Conservation (phyloP, 805 yeast genomes). For the Barnettozyma botsteinii region DNA sequence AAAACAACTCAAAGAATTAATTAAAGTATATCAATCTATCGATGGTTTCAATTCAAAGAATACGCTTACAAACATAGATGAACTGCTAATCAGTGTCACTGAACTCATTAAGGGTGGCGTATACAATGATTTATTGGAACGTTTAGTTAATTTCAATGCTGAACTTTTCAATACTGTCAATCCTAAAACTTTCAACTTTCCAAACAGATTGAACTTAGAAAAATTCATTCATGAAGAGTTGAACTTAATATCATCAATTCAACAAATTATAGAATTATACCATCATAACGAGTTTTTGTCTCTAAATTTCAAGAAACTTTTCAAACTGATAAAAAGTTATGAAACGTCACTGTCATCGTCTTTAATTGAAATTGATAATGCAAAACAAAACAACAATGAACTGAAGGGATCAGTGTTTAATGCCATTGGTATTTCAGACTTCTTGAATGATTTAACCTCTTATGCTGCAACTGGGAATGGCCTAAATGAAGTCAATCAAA, state of each 20-base stretch:
- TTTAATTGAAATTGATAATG: neutral
- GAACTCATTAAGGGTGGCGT: constrained; percentile 2
- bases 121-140: neutral
- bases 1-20: neutral
- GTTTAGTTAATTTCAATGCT: neutral
- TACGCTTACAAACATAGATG: neutral
- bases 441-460: neutral
- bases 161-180: neutral
- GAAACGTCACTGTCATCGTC: neutral
- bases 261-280: neutral
- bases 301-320: neutral
- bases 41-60: neutral
- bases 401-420: neutral
- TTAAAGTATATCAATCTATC: neutral
- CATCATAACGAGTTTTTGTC: neutral
- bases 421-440: too few relatives aligned
- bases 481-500: neutral
- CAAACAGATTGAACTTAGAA: constrained; percentile 1
- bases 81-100: neutral
- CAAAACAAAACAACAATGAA: neutral
- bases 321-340: neutral
- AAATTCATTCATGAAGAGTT: neutral
- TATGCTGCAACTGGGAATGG: neutral
- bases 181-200: neutral
- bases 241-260: neutral